These are phyloP conservation scores for Dactylella cylindrospora DNA, from an alignment of 2,329 filamentous ascomycete species.

Conservation along the genomic window DNA sequence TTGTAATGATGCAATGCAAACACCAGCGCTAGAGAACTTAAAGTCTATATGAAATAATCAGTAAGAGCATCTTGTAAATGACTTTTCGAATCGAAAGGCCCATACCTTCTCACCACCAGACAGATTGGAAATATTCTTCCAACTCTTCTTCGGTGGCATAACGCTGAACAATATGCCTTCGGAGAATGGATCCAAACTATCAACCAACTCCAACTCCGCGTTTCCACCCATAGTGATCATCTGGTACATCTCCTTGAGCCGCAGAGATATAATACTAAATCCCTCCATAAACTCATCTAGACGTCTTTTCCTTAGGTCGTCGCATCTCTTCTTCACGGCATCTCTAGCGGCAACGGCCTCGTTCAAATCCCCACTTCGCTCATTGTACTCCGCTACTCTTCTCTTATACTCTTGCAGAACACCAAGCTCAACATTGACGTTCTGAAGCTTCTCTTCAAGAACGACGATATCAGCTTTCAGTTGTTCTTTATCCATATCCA, in stretches of 20 bases:
- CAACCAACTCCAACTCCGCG: constrained; percentile 93
- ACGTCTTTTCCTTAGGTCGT: constrained; percentile 84
- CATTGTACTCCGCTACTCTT: constrained; percentile 77
- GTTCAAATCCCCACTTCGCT: constrained; percentile 79
- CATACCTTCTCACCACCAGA: constrained; percentile 82
- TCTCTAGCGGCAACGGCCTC: constrained; percentile 77
- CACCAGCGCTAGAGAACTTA: constrained; percentile 89
- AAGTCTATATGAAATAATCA: constrained; percentile 58
- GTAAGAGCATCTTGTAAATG: too few relatives aligned
- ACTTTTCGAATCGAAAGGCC: too few relatives aligned
- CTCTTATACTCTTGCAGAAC: constrained; percentile 88
- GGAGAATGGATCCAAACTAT: constrained; percentile 92
- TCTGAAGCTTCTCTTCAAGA: constrained; percentile 74
- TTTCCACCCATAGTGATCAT: constrained; percentile 99
- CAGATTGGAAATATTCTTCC: constrained; percentile 98
- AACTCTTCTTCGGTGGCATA: constrained; percentile 99
- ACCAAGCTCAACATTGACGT: constrained; percentile 80
- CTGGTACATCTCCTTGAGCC: constrained; percentile 99
- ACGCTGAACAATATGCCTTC: constrained; percentile 97
- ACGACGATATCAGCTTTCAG: constrained; percentile 65
- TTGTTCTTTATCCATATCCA: constrained; percentile 65
- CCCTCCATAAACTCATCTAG: constrained; percentile 98
- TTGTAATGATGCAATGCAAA: constrained; percentile 98
- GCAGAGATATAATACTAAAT: constrained; percentile 87
- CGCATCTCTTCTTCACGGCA: constrained; percentile 83